These are phyloP conservation scores for Syzygium jambos DNA, from an alignment of 345 rosid genomes.

Conservation along the genomic window DNA sequence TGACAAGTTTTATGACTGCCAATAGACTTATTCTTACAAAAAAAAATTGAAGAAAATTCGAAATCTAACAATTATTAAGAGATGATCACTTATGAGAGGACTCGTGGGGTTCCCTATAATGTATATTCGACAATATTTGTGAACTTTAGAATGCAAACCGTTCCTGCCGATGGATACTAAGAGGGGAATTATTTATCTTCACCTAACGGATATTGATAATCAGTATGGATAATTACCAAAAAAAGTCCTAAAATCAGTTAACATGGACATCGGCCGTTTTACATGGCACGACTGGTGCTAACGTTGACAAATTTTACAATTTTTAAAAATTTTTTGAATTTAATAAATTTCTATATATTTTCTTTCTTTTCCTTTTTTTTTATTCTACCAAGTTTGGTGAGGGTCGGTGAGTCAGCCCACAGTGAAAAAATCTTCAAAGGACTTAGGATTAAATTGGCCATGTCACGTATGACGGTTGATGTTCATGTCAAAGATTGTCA, in stretches of 20 bases:
- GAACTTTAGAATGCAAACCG: conserved; percentile 4
- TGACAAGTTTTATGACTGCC: too few species aligned
- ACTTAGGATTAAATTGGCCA: too few species aligned
- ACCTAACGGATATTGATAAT: background rate
- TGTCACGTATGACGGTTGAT: too few species aligned
- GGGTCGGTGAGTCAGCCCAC: background rate
- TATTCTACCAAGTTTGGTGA: background rate
- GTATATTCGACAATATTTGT: background rate
- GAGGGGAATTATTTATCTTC: background rate
- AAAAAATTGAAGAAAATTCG: background rate
- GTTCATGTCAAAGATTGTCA: too few species aligned
- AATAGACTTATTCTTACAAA: too few species aligned
- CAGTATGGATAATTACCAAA: too few species aligned
- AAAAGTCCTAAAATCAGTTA: too few species aligned
- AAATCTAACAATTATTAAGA: background rate
- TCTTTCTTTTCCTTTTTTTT: too few species aligned
- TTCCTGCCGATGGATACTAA: background rate
- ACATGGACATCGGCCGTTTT: fast-evolving
- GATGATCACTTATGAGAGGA: background rate
- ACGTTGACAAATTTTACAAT: too few species aligned
- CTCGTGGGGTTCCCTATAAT: conserved; percentile 15
- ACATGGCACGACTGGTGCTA: fast-evolving
- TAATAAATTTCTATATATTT: fast-evolving
- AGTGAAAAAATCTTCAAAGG: background rate
- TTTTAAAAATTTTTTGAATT: too few species aligned